Percentiles rank a stretch among this genome's conserved stretches.
Conservation (phyloP, 345 rosid genomes). For the Moricandia moricandioides region DNA sequence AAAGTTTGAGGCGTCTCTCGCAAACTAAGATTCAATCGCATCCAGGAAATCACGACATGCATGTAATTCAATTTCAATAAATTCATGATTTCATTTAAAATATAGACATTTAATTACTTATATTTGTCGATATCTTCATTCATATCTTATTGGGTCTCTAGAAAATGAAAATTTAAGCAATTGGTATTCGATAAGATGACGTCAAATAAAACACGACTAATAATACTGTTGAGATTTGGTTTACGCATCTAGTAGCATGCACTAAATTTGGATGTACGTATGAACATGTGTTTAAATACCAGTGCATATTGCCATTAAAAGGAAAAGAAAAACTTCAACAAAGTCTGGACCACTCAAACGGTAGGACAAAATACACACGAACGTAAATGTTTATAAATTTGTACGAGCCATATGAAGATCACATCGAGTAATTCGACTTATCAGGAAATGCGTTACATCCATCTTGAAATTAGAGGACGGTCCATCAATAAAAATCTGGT, state of each 20-base stretch:
- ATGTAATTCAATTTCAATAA: not conserved
- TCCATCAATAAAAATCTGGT: constrained; percentile 10
- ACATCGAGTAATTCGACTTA: constrained; percentile 22
- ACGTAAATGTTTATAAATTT: not conserved
- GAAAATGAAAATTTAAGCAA: constrained; percentile 2
- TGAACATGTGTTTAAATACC: not conserved
- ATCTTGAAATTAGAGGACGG: constrained; percentile 9
- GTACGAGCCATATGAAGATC: constrained; percentile 23
- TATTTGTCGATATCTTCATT: not conserved
- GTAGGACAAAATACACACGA: not conserved
- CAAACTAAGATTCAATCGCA: not conserved
- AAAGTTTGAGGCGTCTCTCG: too few species aligned
- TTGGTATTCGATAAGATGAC: not conserved
- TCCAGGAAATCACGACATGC: not conserved
- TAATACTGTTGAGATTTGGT: not conserved
- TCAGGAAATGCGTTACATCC: constrained; percentile 28
- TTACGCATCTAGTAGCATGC: not conserved
- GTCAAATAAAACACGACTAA: not conserved
- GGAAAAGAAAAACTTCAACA: not conserved
- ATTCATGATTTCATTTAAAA: not conserved
- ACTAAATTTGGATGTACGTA: not conserved
- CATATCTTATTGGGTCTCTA: not conserved
- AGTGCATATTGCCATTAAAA: not conserved
- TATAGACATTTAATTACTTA: not conserved
- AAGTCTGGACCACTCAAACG: constrained; percentile 6